Base-by-base conservation (phyloP, 768 basidiomycete species). In the Tylopilus plumbeoviolaceoides region DNA sequence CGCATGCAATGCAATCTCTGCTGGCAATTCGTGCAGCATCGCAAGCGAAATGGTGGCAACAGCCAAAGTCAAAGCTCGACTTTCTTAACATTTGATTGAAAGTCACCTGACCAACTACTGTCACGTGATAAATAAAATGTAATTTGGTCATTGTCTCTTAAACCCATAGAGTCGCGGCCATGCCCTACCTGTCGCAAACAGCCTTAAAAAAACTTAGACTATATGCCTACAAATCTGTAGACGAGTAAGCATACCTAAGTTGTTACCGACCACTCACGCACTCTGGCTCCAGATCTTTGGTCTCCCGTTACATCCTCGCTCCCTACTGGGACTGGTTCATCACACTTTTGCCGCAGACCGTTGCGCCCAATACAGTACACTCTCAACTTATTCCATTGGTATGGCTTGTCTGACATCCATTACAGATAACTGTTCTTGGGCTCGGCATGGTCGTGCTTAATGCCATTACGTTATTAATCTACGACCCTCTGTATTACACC, bases 261-360 rank as follows among this genome's bases (percentile, higher is more conserved):
- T 28, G n/a, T 12, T 33, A 17, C 21, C 15, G 7, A 21, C 25
- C 4, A 10, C 20, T 30, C 27, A 9, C 51, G 46, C 4, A 14
- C 11, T 3, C 55, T 50, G 51, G 54, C 44, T 33, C 35, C 55
- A 93, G 91, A 67, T 95, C 91, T 9, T 59, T 90, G 30, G 61
- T 89, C 2, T 91, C 91, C 36, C 77, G 80, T 63, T 85, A 87
- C 68, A 72, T 94, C 21, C 74, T 98, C 48, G 81, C 83, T 41
- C 89, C 89, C 3, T 95, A 87, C 71, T 97, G 94, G 93, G 90
- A 77, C 31, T 89, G 89, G 89, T 82, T 95, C 56, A 89, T 95
- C 50, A 92, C 82, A 5, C 76, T 94, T 23, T 95, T 90, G 83
- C 94, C 94, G 2, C 75, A 78, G 42, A 84, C 76, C 42, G 75